These are phyloP conservation scores for Eutypella sp. DNA, from an alignment of 2,329 filamentous ascomycete genomes.

Conservation along the genomic window DNA sequence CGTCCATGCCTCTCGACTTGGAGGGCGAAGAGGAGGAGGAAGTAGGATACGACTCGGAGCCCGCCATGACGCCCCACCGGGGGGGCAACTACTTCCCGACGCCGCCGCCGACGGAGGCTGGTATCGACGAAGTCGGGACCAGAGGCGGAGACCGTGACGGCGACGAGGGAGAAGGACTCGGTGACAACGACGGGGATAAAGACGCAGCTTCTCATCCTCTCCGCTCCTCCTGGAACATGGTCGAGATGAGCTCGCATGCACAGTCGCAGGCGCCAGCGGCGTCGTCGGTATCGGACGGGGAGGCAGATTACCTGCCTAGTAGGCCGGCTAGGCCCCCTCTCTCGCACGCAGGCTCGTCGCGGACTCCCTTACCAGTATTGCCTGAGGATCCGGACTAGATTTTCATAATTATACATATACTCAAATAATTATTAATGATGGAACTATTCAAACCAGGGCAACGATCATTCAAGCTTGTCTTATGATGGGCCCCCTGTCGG, in stretches of 20 bases:
- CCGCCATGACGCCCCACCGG: conserved; percentile 16
- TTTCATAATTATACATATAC: background rate
- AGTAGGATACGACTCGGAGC: conserved; percentile 29
- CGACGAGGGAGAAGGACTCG: background rate
- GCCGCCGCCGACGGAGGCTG: conserved; percentile 10
- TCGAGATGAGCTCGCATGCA: background rate
- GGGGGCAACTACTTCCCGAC: conserved; percentile 20
- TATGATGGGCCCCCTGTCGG: no score
- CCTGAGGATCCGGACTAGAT: conserved; percentile 30
- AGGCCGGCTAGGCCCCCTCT: conserved; percentile 14
- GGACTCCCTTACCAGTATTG: conserved; percentile 40
- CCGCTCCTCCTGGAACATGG: background rate
- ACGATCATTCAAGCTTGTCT: no score
- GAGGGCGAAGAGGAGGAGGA: conserved; percentile 10
- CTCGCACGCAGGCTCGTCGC: conserved; percentile 18
- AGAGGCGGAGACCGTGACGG: conserved; percentile 1
- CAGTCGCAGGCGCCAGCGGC: background rate
- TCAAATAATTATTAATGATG: conserved; percentile 6
- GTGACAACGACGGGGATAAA: background rate
- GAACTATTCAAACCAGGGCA: background rate
- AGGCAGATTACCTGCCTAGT: conserved; percentile 9
- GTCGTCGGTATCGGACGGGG: conserved; percentile 7
- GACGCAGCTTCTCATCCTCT: no score
- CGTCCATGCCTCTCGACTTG: no score
- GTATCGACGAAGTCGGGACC: background rate